Percentiles rank a stretch among this genome's conserved stretches.
Conservation (phyloP, 2,329 filamentous ascomycete species). For the Exophiala xenobiotica region DNA sequence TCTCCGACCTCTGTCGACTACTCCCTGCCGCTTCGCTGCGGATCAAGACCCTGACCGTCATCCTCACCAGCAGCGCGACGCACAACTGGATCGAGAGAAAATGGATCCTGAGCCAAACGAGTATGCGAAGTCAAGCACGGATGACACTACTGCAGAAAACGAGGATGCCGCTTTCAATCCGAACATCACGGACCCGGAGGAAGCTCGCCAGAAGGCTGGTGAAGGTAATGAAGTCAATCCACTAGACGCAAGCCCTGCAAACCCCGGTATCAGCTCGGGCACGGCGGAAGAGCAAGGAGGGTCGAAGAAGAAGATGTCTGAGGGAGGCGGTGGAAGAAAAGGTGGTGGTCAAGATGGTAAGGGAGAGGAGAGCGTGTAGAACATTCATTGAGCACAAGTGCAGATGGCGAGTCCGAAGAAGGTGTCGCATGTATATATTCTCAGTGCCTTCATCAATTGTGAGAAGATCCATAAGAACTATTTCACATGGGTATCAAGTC, state of each 20-base stretch:
- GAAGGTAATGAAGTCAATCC: slow-evolving; percentile 48
- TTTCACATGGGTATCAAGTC: slow-evolving; percentile 16
- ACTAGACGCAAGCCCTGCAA: slow-evolving; percentile 61
- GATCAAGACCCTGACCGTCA: slow-evolving; percentile 18
- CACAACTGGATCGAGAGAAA: slow-evolving; percentile 53
- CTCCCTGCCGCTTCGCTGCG: slow-evolving; percentile 6
- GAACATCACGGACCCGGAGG: slow-evolving; percentile 65
- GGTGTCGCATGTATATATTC: too few species aligned
- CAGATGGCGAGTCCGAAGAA: too few species aligned
- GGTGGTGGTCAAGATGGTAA: slow-evolving; percentile 38
- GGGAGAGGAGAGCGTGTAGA: slow-evolving; percentile 22
- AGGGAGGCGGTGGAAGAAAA: slow-evolving; percentile 41
- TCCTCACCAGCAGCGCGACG: slow-evolving; percentile 20
- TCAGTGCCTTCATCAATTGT: too few species aligned
- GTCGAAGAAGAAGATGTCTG: slow-evolving; percentile 40
- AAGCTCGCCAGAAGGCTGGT: slow-evolving; percentile 49
- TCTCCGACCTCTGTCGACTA: slow-evolving; percentile 10
- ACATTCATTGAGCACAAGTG: background rate
- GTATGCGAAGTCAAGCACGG: slow-evolving; percentile 66
- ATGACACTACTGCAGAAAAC: slow-evolving; percentile 57
- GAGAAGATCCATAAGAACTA: too few species aligned
- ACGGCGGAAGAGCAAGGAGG: slow-evolving; percentile 47
- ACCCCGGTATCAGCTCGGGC: slow-evolving; percentile 56
- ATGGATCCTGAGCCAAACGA: slow-evolving; percentile 67
- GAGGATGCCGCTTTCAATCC: slow-evolving; percentile 68